Evolutionary conservation across 257 asterid genomes (phyloP).

Genomic region (Verbascum thapsus): DNA sequence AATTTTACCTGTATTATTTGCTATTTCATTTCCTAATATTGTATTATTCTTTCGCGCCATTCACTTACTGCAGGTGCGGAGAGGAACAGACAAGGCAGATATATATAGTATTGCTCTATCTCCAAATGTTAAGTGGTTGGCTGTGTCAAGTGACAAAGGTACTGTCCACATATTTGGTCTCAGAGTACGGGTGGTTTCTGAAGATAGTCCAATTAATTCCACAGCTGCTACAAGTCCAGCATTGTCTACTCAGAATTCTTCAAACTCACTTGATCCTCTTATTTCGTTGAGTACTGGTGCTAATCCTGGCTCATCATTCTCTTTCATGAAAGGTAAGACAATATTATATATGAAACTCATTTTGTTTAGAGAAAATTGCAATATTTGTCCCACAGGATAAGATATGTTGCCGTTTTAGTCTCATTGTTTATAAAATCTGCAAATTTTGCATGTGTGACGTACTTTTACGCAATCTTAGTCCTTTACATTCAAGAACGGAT

Average conservation of each 20-base stretch:
- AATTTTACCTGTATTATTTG: neutral
- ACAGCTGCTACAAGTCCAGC: slow-evolving; percentile 48
- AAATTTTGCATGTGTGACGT: no score
- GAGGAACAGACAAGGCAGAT: slow-evolving; percentile 90
- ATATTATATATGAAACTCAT: slow-evolving; percentile 18
- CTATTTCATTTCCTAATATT: slow-evolving; percentile 1
- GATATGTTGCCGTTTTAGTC: no score
- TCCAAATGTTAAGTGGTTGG: slow-evolving; percentile 91
- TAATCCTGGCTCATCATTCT: slow-evolving; percentile 83
- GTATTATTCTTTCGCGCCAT: slow-evolving; percentile 26
- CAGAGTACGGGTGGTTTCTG: slow-evolving; percentile 74
- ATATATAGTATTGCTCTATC: slow-evolving; percentile 79
- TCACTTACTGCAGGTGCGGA: slow-evolving; percentile 70
- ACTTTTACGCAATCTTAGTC: no score
- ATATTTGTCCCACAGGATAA: no score
- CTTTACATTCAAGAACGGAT: no score
- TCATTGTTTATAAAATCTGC: no score
- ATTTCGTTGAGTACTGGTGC: slow-evolving; percentile 66
- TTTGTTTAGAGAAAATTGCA: no score
- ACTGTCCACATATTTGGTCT: slow-evolving; percentile 91
- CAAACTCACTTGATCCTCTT: slow-evolving; percentile 73
- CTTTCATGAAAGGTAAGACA: slow-evolving; percentile 85
- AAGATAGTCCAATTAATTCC: slow-evolving; percentile 54
- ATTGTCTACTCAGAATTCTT: slow-evolving; percentile 52
- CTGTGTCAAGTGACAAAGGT: slow-evolving; percentile 92